Evolutionary conservation across 108 stramenopile species (phyloP), one percentile per base, ranked within the genome.

Genomic region (Licmophora abbreviata): DNA sequence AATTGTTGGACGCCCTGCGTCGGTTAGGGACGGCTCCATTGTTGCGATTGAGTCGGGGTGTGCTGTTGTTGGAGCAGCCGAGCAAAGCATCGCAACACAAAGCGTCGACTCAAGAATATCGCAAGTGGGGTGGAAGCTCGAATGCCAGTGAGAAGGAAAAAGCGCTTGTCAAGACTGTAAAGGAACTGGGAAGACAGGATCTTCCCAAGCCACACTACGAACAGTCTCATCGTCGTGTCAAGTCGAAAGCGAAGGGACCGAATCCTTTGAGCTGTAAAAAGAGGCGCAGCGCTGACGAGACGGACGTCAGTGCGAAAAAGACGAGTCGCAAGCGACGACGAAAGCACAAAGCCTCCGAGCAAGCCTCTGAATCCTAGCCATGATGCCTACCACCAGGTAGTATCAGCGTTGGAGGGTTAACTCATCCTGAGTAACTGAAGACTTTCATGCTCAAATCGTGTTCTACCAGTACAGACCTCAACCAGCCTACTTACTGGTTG

Each of bases 41-140:
- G 18, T 64, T 86, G 10, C 56, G 85, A 49, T 58, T 86, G 40
- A 70, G 77, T 0, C 73, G 80, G 29, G 71, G 64, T 31, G 87
- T 89, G 14, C 56, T 86, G 4, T 41, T 91, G 6, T 51, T 91
- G 37, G 89, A 91, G 61, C 63, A 85, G 18, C 85, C 89, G 25
- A 69, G 67, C 14, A 77, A 85, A 34, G 63, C 74, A 25, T 74
- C 77, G 10, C 57, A 78, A 54, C 25, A 31, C 22, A 65, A 74
- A 18, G 57, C 69, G 10, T 40, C 41, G 15, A 54, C 53, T 8
- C 27, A 63, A 29, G 89, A 91, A 71, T 45, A 52, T 10, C 36
- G 42, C 15, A 91, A 91, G 53, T 70, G 81, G 64, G 60, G 59
- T 3, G 54, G 79, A 7, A 59, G 68, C n/a, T 44, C 73, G 6